Base-by-base conservation (phyloP, 148 eudicot genomes). In the Rhododendron griersonianum region DNA sequence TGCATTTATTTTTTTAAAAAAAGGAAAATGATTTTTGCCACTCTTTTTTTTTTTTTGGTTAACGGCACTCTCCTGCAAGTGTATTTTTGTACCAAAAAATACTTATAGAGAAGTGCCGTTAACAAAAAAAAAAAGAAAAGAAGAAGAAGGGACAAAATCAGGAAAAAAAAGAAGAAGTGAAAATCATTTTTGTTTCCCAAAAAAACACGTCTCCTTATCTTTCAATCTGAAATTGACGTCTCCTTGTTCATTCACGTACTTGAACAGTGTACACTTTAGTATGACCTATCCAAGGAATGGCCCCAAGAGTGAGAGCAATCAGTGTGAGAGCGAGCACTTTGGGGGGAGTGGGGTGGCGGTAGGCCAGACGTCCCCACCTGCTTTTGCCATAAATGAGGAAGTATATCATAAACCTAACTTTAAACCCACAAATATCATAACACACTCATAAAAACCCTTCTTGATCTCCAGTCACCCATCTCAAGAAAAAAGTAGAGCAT, bases 331-430 rank as follows among this genome's bases (percentile, higher is more conserved):
- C 0, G 35, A 11, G 76, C 35, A 45, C 37, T 25, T 50, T 23
- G 11, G 15, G 13, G 63, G 19, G 59, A 55, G 61, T 55, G 74
- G 59, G 45, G 61, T 37, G 74, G 3, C 2, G 85, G 85, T 69
- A 45, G 78, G 85, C 85, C 85, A 67, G 55, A 28, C 50, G 35
- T 82, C 9, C 82, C 53, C 80, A 50, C 78, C 79, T 71, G 28
- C 84, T 85, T 87, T 75, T 39, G 73, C 87, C 87, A 76, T 88
- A 82, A 88, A 88, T 88, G 87, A 51, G 39, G 37, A 33, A 30
- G 10, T 71, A 71, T 69, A 1, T 53, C 28, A 30, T 44, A 67
- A 14, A 44, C 28, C n/a, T 9, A 25, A 33, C 59, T 4, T 2
- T 44, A 15, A 21, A 9, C 21, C 82, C 48, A 48, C 53, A 45